phyloP scores from a whole-genome alignment of 2,329 filamentous ascomycete genomes.

The Penicillium thymicola region DNA sequence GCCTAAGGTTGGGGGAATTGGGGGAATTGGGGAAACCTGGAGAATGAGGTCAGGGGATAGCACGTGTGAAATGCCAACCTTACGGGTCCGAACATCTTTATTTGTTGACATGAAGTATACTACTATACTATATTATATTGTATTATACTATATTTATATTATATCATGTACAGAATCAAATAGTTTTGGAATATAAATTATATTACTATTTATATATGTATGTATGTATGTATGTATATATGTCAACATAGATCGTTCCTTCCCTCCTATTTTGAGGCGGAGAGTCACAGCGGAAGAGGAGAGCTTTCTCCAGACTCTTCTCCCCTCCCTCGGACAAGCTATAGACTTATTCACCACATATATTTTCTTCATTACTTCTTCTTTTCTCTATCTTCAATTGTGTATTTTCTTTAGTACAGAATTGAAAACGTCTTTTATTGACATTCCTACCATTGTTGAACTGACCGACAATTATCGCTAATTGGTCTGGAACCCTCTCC shows the following conservation, averaged over 20 bases:
- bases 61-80: constrained; percentile 19
- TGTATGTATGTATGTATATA: not conserved
- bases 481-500: constrained; percentile 16
- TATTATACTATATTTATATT: too few relatives aligned
- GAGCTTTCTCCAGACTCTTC: constrained; percentile 1
- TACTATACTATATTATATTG: not conserved
- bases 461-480: constrained; percentile 5
- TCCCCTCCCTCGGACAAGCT: not conserved
- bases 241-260: not conserved
- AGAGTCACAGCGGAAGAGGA: not conserved
- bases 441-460: not conserved
- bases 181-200: too few relatives aligned
- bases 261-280: not conserved
- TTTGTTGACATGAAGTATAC: not conserved
- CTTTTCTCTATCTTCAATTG: not conserved
- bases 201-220: too few relatives aligned
- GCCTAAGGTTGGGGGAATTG: not conserved
- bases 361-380: not conserved
- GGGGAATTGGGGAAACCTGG: constrained; percentile 1
- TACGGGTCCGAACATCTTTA: constrained; percentile 6
- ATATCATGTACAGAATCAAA: not conserved
- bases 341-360: not conserved
- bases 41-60: constrained; percentile 10
- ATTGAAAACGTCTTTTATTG: not conserved
- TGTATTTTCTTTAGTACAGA: not conserved